Conservation (phyloP, 2,329 filamentous ascomycete genomes). For the Phialophora verrucosa region DNA sequence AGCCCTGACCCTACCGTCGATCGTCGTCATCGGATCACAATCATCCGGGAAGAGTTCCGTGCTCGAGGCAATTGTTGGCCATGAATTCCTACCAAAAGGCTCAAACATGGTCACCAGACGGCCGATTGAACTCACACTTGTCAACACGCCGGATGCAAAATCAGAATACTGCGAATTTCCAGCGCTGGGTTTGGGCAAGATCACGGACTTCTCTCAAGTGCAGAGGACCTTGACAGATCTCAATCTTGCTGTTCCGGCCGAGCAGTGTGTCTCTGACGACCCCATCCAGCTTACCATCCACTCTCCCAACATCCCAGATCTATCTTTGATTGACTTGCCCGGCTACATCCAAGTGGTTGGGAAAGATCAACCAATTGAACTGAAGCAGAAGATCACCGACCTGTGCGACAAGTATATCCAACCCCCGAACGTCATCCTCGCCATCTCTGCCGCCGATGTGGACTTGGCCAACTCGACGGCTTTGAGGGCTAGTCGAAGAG, state of each 20-base stretch:
- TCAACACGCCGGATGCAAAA: slow-evolving; percentile 87
- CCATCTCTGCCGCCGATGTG: slow-evolving; percentile 96
- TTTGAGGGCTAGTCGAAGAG: slow-evolving; percentile 82
- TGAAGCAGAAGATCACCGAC: slow-evolving; percentile 95
- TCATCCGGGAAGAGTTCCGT: slow-evolving; percentile 98
- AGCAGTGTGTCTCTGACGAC: slow-evolving; percentile 92
- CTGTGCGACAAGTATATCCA: slow-evolving; percentile 99
- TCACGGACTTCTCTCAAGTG: slow-evolving; percentile 89
- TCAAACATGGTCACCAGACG: slow-evolving; percentile 97
- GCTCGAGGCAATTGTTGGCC: slow-evolving; percentile 92
- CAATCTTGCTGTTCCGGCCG: slow-evolving; percentile 88
- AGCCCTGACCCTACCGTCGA: slow-evolving; percentile 86
- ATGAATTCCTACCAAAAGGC: slow-evolving; percentile 98
- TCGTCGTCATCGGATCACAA: slow-evolving; percentile 98
- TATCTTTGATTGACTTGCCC: slow-evolving; percentile 93
- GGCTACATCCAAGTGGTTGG: slow-evolving; percentile 97
- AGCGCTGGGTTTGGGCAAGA: slow-evolving; percentile 83
- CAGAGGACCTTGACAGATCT: slow-evolving; percentile 94
- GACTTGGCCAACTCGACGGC: slow-evolving; percentile 97
- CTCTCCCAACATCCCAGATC: slow-evolving; percentile 91
- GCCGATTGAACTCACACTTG: slow-evolving; percentile 92
- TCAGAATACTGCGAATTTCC: slow-evolving; percentile 97
- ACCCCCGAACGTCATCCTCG: slow-evolving; percentile 91
- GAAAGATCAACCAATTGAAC: slow-evolving; percentile 83
- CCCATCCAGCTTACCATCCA: slow-evolving; percentile 96